Percentiles rank a stretch among this genome's conserved stretches.
These are phyloP conservation scores for Thielaviopsis euricoi DNA, from an alignment of 2,329 filamentous ascomycete species.

Conservation along the genomic window DNA sequence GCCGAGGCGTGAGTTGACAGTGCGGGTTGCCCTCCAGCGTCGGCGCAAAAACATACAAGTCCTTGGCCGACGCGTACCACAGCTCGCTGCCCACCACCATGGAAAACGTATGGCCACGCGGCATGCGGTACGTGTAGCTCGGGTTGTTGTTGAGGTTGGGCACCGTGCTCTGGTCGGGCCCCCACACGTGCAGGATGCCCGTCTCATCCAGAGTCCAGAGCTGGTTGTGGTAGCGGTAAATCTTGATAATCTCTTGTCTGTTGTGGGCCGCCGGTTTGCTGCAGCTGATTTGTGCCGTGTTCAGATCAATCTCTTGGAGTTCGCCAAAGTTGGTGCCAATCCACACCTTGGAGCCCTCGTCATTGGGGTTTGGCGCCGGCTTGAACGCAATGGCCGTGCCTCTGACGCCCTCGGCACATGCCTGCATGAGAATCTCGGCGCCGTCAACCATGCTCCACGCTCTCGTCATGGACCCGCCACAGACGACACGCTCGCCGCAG, in stretches of 20 bases:
- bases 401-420: constrained; percentile 72
- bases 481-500: constrained; percentile 75
- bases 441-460: constrained; percentile 79
- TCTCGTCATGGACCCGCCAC: constrained; percentile 69
- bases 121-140: constrained; percentile 56
- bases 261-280: constrained; percentile 59
- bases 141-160: constrained; percentile 62
- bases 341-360: constrained; percentile 75
- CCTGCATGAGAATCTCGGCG: constrained; percentile 62
- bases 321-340: constrained; percentile 81
- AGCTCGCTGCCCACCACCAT: constrained; percentile 71
- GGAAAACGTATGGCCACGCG: constrained; percentile 72
- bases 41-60: constrained; percentile 70
- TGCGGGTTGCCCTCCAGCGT: constrained; percentile 48
- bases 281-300: constrained; percentile 50
- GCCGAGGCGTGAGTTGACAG: constrained; percentile 59
- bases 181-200: constrained; percentile 77
- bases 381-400: constrained; percentile 75
- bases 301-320: constrained; percentile 73
- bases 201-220: constrained; percentile 90
- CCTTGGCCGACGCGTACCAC: constrained; percentile 79
- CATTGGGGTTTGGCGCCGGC: constrained; percentile 56
- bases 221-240: constrained; percentile 72
- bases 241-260: constrained; percentile 63
- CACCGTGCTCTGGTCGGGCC: constrained; percentile 51